phyloP scores from a whole-genome alignment of 1,284 basidiomycete species.

The Malassezia furfur region DNA sequence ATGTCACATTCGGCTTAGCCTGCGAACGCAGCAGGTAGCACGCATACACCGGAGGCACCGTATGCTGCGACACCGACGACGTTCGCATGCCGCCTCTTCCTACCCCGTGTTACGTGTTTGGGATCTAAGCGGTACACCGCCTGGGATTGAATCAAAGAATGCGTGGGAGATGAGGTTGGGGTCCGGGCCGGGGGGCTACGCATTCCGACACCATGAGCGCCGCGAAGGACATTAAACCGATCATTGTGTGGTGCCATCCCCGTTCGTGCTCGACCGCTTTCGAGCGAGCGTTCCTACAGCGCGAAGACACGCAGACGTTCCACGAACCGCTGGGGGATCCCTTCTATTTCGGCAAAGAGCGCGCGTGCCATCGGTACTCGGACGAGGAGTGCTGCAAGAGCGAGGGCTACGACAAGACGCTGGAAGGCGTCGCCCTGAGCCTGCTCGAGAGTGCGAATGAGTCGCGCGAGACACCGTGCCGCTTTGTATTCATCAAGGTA shows the following conservation, averaged over 20 bases:
- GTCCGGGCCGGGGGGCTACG: no score
- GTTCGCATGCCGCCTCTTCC: neutral
- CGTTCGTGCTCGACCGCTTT: slow-evolving; percentile 37
- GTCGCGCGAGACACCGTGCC: slow-evolving; percentile 16
- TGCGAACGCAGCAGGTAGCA: slow-evolving; percentile 67
- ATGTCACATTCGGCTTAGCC: slow-evolving; percentile 49
- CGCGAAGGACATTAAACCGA: slow-evolving; percentile 8
- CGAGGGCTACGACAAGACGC: slow-evolving; percentile 25
- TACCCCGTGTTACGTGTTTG: neutral
- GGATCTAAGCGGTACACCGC: neutral
- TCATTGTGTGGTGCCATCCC: slow-evolving; percentile 37
- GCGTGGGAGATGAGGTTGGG: no score
- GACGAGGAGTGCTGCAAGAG: slow-evolving; percentile 26
- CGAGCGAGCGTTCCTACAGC: slow-evolving; percentile 39
- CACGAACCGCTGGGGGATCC: slow-evolving; percentile 41
- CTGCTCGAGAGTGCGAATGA: slow-evolving; percentile 24
- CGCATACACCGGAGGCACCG: slow-evolving; percentile 67
- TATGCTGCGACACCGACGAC: slow-evolving; percentile 11
- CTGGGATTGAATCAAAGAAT: no score
- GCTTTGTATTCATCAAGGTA: slow-evolving; percentile 37
- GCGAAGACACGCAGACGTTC: slow-evolving; percentile 32
- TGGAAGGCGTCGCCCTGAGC: slow-evolving; percentile 19
- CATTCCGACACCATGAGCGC: slow-evolving; percentile 12
- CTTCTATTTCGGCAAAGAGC: slow-evolving; percentile 31
- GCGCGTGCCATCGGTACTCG: slow-evolving; percentile 28